Percentiles rank a stretch among this genome's conserved stretches.
phyloP scores from a whole-genome alignment of 2,329 filamentous ascomycete genomes.

The Macroventuria anomochaeta region DNA sequence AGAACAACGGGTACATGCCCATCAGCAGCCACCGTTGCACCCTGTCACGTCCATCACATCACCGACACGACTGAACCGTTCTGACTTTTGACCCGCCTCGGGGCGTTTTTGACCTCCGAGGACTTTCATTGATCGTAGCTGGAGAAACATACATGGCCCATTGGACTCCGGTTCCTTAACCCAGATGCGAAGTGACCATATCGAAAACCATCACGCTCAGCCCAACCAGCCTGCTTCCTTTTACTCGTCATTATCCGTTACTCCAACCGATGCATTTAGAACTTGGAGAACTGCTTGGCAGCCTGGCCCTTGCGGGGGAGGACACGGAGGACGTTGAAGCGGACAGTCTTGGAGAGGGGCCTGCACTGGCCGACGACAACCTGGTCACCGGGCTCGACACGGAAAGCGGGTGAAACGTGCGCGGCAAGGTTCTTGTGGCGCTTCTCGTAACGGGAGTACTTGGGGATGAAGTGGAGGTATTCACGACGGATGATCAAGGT shows the following conservation, averaged over 20 bases:
- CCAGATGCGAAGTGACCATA: constrained; percentile 49
- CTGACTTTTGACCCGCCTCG: constrained; percentile 48
- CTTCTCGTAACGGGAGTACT: constrained; percentile 99
- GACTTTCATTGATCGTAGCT: constrained; percentile 51
- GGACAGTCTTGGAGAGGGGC: constrained; percentile 99
- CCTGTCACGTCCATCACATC: constrained; percentile 7
- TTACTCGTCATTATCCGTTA: constrained; percentile 39
- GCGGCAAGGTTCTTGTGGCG: constrained; percentile 99
- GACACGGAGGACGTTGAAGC: constrained; percentile 99
- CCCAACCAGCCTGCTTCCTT: constrained; percentile 33
- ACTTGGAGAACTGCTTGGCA: constrained; percentile 98
- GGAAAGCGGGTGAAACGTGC: constrained; percentile 99
- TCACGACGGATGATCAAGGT: constrained; percentile 99
- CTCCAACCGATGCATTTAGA: constrained; percentile 67
- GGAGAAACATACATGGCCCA: constrained; percentile 51
- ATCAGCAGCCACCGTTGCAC: neutral
- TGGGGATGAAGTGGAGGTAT: constrained; percentile 99
- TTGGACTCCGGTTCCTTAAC: constrained; percentile 50
- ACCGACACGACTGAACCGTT: constrained; percentile 7
- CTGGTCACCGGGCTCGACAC: constrained; percentile 99
- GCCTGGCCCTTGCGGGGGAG: constrained; percentile 96
- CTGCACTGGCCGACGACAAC: constrained; percentile 99
- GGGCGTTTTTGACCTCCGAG: constrained; percentile 46
- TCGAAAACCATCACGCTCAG: constrained; percentile 43
- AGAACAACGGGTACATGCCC: neutral